Percentiles rank a stretch among this genome's conserved stretches.
Evolutionary conservation across 108 stramenopile genomes (phyloP).

Genomic region (Cyclotella choctawhatcheeana): DNA sequence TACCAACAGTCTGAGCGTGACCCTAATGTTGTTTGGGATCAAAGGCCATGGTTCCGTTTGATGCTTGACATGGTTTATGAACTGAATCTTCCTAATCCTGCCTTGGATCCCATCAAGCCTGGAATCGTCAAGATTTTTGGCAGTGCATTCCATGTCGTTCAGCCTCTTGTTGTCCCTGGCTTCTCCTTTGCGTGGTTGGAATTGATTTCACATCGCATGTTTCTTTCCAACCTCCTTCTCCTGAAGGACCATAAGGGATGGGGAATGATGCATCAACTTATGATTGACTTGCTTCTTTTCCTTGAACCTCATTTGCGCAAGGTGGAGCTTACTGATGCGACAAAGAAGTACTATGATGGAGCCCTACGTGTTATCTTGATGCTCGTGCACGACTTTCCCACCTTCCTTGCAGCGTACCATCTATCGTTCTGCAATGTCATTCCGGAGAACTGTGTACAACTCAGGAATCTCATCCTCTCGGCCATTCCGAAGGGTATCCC

Average conservation of each 20-base stretch:
- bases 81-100: slow-evolving; percentile 86
- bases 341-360: slow-evolving; percentile 97
- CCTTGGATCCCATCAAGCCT: slow-evolving; percentile 70
- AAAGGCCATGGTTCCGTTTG: slow-evolving; percentile 97
- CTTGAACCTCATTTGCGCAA: slow-evolving; percentile 91
- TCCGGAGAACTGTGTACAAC: slow-evolving; percentile 97
- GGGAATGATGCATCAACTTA: slow-evolving; percentile 93
- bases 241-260: slow-evolving; percentile 92
- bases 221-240: slow-evolving; percentile 94
- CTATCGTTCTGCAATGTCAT: slow-evolving; percentile 97
- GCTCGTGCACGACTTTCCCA: slow-evolving; percentile 98
- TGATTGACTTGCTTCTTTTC: slow-evolving; percentile 93
- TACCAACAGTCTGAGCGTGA: slow-evolving; percentile 63
- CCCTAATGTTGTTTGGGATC: slow-evolving; percentile 76
- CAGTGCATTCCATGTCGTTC: slow-evolving; percentile 92
- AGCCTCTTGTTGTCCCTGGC: slow-evolving; percentile 92
- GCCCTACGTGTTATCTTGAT: slow-evolving; percentile 95
- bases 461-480: slow-evolving; percentile 96
- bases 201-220: slow-evolving; percentile 95
- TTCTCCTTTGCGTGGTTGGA: slow-evolving; percentile 99
- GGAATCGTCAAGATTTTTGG: slow-evolving; percentile 92
- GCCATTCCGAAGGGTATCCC: slow-evolving; percentile 97
- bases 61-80: slow-evolving; percentile 94
- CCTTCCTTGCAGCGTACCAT: slow-evolving; percentile 96
- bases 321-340: slow-evolving; percentile 81